Base-by-base conservation (phyloP, 352 stramenopile genomes). In the Pythium pyrilobum region DNA sequence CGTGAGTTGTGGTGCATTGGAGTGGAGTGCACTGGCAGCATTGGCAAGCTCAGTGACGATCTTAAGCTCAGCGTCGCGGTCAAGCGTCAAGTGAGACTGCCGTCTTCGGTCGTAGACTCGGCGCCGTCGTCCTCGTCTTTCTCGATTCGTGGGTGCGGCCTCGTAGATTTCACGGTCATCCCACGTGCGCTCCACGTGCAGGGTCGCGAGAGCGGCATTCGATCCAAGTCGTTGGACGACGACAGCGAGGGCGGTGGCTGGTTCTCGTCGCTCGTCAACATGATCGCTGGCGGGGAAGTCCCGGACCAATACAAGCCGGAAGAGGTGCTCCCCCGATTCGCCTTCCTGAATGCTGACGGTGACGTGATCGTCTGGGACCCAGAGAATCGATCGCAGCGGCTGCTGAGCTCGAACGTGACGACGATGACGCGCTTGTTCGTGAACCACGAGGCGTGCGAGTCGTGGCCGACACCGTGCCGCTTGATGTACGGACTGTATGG, bases 291-390 rank as follows among this genome's bases (percentile, higher is more conserved):
- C 18, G 75, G 77, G 0, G 72, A 89, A 65, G 71, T 87, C 1
- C 81, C 78, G 0, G 75, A 89, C 24, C 78, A 89, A 56, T 92
- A 88, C 44, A 67, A 66, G 7, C 77, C 78, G 0, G 75, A 84
- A 40, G 67, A 87, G 50, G 78, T 92, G 12, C 54, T 92, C 15
- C 81, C 81, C 9, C 77, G 81, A 0, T 83, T 92, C 45, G 71
- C 68, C 0, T 77, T 90, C 31, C 48, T 88, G 5, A 74, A 78
- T 11, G 72, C 52, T 28, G 39, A 41, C 7, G 80, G 77, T 1
- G 66, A 90, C 43, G 72, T 89, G 28, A 76, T 87, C n/a, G 56
- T 92, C 27, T 92, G 77, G 77, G 84, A 94, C 29, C 81, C 81
- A 1, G 84, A 94, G 45, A 77, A 66, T 21, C 77, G 79, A 9